Percentiles rank a stretch among this genome's conserved stretches.
Evolutionary conservation across 2,329 filamentous ascomycete genomes (phyloP).

Genomic region (Didymella glomerata): DNA sequence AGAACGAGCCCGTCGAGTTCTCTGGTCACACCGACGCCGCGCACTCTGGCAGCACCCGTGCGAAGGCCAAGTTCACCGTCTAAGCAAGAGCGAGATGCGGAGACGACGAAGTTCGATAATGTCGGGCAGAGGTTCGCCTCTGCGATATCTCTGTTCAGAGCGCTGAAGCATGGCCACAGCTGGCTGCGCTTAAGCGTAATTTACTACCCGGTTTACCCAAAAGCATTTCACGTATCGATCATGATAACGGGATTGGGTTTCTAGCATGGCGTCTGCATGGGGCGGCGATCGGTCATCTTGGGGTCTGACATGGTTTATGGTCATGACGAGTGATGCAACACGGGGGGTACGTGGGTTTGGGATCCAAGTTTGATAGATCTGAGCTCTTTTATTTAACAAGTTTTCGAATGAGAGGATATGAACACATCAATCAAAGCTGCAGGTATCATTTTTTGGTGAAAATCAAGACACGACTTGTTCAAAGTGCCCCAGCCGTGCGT

Average conservation of each 20-base stretch:
- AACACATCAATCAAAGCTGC: not conserved
- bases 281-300: constrained; percentile 46
- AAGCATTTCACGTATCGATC: constrained; percentile 40
- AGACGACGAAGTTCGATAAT: not conserved
- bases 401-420: constrained; percentile 32
- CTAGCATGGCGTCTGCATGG: constrained; percentile 52
- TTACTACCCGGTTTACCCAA: constrained; percentile 38
- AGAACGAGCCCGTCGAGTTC: constrained; percentile 86
- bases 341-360: constrained; percentile 25
- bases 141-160: constrained; percentile 16
- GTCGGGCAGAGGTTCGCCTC: constrained; percentile 9
- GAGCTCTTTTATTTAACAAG: constrained; percentile 40
- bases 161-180: constrained; percentile 9
- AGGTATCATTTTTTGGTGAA: not conserved
- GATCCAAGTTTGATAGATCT: constrained; percentile 40
- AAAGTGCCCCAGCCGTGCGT: constrained; percentile 22
- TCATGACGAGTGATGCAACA: constrained; percentile 39
- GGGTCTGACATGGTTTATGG: constrained; percentile 40
- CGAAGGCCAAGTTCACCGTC: constrained; percentile 91
- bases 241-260: constrained; percentile 43
- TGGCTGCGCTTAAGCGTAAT: constrained; percentile 30
- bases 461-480: not conserved
- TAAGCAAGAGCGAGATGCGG: constrained; percentile 55
- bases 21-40: constrained; percentile 95
- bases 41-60: constrained; percentile 89